Evolutionary conservation across 1,139 yeast species (phyloP), one percentile per base, ranked within the genome.

Genomic region (Kodamaea derodonti): DNA sequence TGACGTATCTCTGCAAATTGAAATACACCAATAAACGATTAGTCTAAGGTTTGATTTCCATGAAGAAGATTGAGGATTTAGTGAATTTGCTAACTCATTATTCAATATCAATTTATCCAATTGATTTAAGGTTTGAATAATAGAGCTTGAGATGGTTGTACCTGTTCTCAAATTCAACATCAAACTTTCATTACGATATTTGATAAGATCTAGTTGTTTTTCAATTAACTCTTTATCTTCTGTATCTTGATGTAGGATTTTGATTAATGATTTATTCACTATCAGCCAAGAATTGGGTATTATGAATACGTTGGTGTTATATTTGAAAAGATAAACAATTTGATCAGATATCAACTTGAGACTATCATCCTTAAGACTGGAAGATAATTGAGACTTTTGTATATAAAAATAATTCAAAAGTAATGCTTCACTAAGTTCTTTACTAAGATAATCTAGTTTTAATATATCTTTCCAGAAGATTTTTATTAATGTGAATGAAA

Each of bases 221-320:
- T 27, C 33, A 7, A 25, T 24, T 13, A n/a, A 20, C 17, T 60
- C 29, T 55, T 73, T 49, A 55, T 63, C 43, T 14, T 25, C 24
- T 12, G 14, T 24, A 8, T 32, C 32, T 13, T 11, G 22, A 6
- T 17, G 13, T 13, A 47, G 38, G 1, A 77, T 73, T 14, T 52
- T 52, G 34, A 49, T 53, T 15, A 70, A 48, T 0, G 60, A 46
- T 1, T 74, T 68, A 31, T 79, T 80, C 32, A 84, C 60, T 5
- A 72, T 52, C 11, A 71, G 65, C 97, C 97, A 88, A 38, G 67
- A 71, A 34, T 70, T 72, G 0, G 96, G 95, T 26, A 85, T 69
- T n/a, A 88, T 78, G 47, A 88, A 87, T 4, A 81, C 72, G 47
- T 84, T 88, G 52, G 79, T 47, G 68, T 81, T 71, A 47, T 62